Base-by-base conservation (phyloP, 129 eudicot species). In the Heracleum sosnowskyi region DNA sequence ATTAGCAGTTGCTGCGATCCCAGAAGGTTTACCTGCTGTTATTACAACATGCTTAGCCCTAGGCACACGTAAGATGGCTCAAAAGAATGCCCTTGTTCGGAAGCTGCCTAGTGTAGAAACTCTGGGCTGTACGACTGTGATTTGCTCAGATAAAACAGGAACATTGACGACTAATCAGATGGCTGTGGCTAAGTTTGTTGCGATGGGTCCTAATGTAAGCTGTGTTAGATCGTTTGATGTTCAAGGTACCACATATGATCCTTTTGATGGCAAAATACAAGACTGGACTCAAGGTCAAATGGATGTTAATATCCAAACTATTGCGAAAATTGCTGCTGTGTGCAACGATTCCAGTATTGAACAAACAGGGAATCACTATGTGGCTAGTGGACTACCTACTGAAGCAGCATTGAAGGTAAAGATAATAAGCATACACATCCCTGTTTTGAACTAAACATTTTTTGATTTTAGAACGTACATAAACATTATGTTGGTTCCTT, bases 361-460 rank as follows among this genome's bases (percentile, higher is more conserved):
- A 60, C 51, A 63, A 39, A 79, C 89, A 37, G 95, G 90, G 64
- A 81, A 89, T 53, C 92, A 89, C 15, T 89, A 78, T 76, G 89
- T 89, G 9, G 93, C 99, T 13, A 89, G 81, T 74, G 99, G 99
- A 51, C 79, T 96, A 87, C 97, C 97, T 45, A 96, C 99, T 70
- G 99, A 96, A 83, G 99, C 99, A 71, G 97, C 97, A 33, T 82
- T 96, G 29, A 96, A 90, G 94, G 97, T 91, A 81, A 75, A 41
- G 35, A 72, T n/a, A 24, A 42, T 29, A 41, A 73, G 8, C 75
- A 77, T 68, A 44, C 42, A 5, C 74, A 10, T 33, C 26, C 11
- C 41, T 33, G 28, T 69, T 69, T 69, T 69, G 40, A 1, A 20
- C 40, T 34, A 34, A 5, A 69, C 17, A 33, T 33, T 18, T 16